Evolutionary conservation across 1,284 basidiomycete genomes (phyloP).

Genomic region (Ustilago lituana): DNA sequence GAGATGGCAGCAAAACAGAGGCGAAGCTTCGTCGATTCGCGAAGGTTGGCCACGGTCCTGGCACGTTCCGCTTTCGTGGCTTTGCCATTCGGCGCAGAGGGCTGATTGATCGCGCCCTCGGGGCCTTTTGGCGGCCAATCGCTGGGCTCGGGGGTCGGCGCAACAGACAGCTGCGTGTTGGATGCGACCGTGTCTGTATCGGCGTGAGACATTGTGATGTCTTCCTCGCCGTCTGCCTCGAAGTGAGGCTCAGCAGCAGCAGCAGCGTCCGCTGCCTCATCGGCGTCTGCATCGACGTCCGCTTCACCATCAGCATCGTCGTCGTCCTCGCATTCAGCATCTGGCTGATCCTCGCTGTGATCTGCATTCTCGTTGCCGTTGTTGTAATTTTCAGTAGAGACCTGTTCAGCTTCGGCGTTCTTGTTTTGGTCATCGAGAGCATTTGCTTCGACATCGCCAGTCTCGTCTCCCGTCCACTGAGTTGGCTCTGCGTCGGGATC

Average conservation of each 20-base stretch:
- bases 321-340: slow-evolving; percentile 1
- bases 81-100: not conserved
- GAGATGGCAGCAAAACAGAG: slow-evolving; percentile 45
- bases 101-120: not conserved
- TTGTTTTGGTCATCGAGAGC: slow-evolving; percentile 4
- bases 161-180: slow-evolving; percentile 10
- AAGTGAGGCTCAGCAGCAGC: not conserved
- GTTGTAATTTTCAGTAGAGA: slow-evolving; percentile 2
- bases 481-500: not conserved
- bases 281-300: slow-evolving; percentile 12
- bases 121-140: slow-evolving; percentile 2
- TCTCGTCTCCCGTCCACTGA: not conserved
- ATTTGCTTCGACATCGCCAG: not conserved
- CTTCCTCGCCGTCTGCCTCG: not conserved
- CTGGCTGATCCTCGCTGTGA: slow-evolving; percentile 16
- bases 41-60: slow-evolving; percentile 11
- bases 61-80: slow-evolving; percentile 4
- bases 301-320: slow-evolving; percentile 12
- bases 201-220: slow-evolving; percentile 11
- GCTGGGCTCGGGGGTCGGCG: slow-evolving; percentile 18
- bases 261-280: slow-evolving; percentile 1
- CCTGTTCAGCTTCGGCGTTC: not conserved
- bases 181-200: slow-evolving; percentile 16
- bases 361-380: slow-evolving; percentile 15
- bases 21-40: slow-evolving; percentile 43